These are phyloP conservation scores for Alternaria hordeiaustralica DNA, from an alignment of 2,329 filamentous ascomycete species.

Conservation along the genomic window DNA sequence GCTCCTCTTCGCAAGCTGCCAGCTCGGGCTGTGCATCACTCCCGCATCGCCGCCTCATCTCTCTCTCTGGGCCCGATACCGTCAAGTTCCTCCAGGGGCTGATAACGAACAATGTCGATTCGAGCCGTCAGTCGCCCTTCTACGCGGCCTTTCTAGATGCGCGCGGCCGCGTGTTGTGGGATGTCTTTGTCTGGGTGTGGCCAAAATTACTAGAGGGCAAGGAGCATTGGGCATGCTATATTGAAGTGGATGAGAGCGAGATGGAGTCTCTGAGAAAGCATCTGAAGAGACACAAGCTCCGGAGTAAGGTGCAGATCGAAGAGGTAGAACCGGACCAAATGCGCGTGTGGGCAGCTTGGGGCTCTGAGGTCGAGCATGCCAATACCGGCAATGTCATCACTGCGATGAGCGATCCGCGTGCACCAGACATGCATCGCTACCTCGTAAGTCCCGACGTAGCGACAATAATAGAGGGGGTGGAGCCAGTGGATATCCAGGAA, in stretches of 20 bases:
- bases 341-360: conserved; percentile 78
- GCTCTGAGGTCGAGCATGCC: conserved; percentile 30
- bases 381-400: conserved; percentile 13
- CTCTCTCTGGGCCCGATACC: conserved; percentile 78
- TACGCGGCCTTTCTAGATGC: conserved; percentile 89
- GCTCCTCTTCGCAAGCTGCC: not conserved
- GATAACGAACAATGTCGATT: conserved; percentile 74
- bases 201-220: conserved; percentile 30
- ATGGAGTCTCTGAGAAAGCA: conserved; percentile 70
- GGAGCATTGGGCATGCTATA: conserved; percentile 66
- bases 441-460: conserved; percentile 1
- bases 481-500: conserved; percentile 46
- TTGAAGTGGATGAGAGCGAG: conserved; percentile 81
- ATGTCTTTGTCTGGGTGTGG: conserved; percentile 80
- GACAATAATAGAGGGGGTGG: conserved; percentile 2
- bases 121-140: conserved; percentile 47
- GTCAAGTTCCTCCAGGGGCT: conserved; percentile 87
- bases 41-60: conserved; percentile 78
- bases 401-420: conserved; percentile 31
- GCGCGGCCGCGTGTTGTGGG: conserved; percentile 79
- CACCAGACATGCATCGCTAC: conserved; percentile 17
- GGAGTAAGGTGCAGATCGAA: conserved; percentile 74
- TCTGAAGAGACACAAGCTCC: conserved; percentile 83
- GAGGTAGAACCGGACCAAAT: conserved; percentile 70
- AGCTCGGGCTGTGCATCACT: conserved; percentile 62